A percentile compares a stretch with the other conserved stretches of the same genome.
These are phyloP conservation scores for Solanum hybrid DNA, from an alignment of 305 asterid species.

Conservation along the genomic window DNA sequence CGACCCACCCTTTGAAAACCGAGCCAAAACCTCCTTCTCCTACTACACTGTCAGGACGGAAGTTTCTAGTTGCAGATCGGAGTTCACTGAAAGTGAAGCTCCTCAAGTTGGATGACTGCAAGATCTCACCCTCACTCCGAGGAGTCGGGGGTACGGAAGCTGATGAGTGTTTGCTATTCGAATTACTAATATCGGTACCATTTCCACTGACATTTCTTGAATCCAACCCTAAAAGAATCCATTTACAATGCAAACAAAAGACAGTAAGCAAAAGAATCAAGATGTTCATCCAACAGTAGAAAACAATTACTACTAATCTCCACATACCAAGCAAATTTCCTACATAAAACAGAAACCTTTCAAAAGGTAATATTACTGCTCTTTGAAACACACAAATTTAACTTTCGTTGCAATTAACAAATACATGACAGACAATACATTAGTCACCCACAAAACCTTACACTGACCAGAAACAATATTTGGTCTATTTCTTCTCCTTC, in stretches of 20 bases:
- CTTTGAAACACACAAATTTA: not conserved
- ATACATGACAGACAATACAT: not conserved
- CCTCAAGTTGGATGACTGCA: constrained; percentile 55
- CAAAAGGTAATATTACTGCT: not conserved
- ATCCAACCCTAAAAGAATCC: constrained; percentile 17
- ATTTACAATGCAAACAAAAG: constrained; percentile 17
- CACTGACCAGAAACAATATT: not conserved
- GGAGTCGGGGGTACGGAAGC: constrained; percentile 42
- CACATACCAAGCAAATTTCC: not conserved
- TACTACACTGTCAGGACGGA: constrained; percentile 59
- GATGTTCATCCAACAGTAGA: constrained; percentile 5
- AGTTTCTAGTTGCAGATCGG: constrained; percentile 57
- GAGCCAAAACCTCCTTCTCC: constrained; percentile 74
- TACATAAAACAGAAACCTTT: not conserved
- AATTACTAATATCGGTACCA: constrained; percentile 32
- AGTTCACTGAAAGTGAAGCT: constrained; percentile 46
- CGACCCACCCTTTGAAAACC: constrained; percentile 68
- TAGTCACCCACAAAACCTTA: not conserved
- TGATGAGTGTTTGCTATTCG: constrained; percentile 39
- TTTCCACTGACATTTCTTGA: constrained; percentile 42
- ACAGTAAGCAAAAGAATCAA: not conserved
- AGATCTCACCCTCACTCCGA: constrained; percentile 51
- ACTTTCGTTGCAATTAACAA: not conserved
- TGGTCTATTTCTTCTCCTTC: not conserved
- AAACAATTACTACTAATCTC: not conserved